Conservation (phyloP, 352 stramenopile species). For the Halophytophthora polymorphica region DNA sequence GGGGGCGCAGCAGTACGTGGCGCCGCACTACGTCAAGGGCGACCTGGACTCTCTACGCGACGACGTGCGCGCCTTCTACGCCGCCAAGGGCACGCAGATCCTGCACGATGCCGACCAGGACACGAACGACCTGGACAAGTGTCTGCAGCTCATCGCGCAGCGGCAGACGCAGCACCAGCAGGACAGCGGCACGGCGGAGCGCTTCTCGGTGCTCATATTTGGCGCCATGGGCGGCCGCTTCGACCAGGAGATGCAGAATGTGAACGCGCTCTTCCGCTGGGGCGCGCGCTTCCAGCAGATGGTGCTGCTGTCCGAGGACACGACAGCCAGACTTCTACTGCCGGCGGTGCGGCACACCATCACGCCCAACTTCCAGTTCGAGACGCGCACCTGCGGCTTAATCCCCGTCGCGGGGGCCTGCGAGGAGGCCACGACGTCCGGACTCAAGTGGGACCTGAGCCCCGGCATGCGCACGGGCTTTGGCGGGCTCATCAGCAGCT, state of each 20-base stretch:
- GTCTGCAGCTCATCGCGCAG: constrained; percentile 54
- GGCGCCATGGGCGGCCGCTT: constrained; percentile 95
- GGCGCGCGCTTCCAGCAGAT: constrained; percentile 74
- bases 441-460: constrained; percentile 88
- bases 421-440: constrained; percentile 74
- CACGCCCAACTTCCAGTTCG: constrained; percentile 83
- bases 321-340: constrained; percentile 79
- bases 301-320: constrained; percentile 89
- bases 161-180: constrained; percentile 33
- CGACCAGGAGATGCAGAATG: constrained; percentile 96
- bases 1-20: constrained; percentile 32
- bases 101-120: constrained; percentile 86
- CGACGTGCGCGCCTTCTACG: constrained; percentile 88
- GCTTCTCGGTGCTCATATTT: constrained; percentile 87
- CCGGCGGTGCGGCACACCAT: constrained; percentile 62
- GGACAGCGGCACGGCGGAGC: constrained; percentile 11
- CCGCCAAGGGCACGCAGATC: constrained; percentile 52
- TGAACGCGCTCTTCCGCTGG: constrained; percentile 93
- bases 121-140: constrained; percentile 95
- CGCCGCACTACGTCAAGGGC: constrained; percentile 92
- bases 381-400: constrained; percentile 92
- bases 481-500: constrained; percentile 81
- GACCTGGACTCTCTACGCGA: constrained; percentile 93
- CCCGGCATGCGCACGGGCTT: constrained; percentile 62
- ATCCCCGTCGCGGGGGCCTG: constrained; percentile 89